A percentile compares a stretch with the other conserved stretches of the same genome.
Evolutionary conservation across 2,329 filamentous ascomycete genomes (phyloP).

Genomic region (Tolypocladium nubicola): DNA sequence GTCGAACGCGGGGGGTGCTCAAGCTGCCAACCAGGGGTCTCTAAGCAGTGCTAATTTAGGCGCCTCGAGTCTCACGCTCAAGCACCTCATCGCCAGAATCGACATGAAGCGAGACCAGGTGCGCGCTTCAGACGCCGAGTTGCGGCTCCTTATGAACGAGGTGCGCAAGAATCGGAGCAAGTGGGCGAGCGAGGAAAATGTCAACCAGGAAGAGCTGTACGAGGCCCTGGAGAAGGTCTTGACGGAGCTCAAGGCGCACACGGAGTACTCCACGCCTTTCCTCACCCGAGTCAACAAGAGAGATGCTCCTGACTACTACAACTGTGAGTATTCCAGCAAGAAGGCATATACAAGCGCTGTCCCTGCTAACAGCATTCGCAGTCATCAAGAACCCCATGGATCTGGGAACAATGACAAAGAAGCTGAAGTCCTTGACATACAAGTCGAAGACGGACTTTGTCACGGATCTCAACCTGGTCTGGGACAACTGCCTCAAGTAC

Average conservation of each 20-base stretch:
- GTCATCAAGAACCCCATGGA: slow-evolving; percentile 98
- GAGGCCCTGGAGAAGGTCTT: slow-evolving; percentile 95
- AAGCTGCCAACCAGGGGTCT: slow-evolving; percentile 66
- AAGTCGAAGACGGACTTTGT: slow-evolving; percentile 94
- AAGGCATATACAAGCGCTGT: not conserved
- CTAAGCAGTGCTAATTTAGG: slow-evolving; percentile 90
- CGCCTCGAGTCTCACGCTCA: slow-evolving; percentile 88
- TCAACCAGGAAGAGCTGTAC: slow-evolving; percentile 95
- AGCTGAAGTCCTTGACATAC: slow-evolving; percentile 70
- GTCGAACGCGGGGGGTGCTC: slow-evolving; percentile 36
- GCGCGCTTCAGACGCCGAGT: slow-evolving; percentile 81
- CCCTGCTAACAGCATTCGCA: slow-evolving; percentile 24
- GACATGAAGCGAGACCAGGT: slow-evolving; percentile 88
- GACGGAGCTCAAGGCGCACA: slow-evolving; percentile 93
- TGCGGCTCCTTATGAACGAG: slow-evolving; percentile 89
- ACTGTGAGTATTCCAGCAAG: slow-evolving; percentile 47
- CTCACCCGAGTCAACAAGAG: slow-evolving; percentile 91
- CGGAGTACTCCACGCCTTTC: slow-evolving; percentile 95
- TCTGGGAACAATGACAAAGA: slow-evolving; percentile 95
- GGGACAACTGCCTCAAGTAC: slow-evolving; percentile 93
- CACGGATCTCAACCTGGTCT: slow-evolving; percentile 85
- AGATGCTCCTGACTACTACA: slow-evolving; percentile 92
- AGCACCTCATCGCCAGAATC: slow-evolving; percentile 92
- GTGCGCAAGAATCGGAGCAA: slow-evolving; percentile 97
- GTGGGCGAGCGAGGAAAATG: slow-evolving; percentile 96